These are phyloP conservation scores for Salix caprea DNA, from an alignment of 345 rosid species.

Conservation along the genomic window DNA sequence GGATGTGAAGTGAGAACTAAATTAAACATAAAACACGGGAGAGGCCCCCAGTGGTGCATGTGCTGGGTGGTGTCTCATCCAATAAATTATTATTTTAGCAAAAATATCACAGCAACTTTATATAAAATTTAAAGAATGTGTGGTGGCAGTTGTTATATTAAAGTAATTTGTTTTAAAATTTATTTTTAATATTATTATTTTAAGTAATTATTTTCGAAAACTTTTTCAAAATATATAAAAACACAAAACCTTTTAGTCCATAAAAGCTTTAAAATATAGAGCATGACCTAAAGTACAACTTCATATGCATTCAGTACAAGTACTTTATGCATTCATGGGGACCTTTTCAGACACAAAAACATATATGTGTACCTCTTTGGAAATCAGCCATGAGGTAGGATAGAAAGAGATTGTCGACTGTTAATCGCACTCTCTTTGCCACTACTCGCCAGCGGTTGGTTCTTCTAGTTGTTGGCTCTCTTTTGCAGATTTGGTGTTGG, in stretches of 20 bases:
- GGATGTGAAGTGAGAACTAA: not conserved
- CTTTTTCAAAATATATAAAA: too few species aligned
- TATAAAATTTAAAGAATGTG: not conserved
- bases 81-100: not conserved
- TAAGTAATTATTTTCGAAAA: too few species aligned
- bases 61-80: conserved; percentile 24
- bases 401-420: conserved; percentile 11
- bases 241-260: not conserved
- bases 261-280: not conserved
- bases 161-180: too few species aligned
- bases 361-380: not conserved
- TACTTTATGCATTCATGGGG: not conserved
- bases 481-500: conserved; percentile 35
- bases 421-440: conserved; percentile 23
- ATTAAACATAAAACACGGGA: not conserved
- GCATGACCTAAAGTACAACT: not conserved
- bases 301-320: not conserved
- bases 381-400: not conserved
- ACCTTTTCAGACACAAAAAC: not conserved
- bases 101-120: not conserved
- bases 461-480: conserved; percentile 15
- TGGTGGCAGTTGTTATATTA: too few species aligned
- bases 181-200: too few species aligned
- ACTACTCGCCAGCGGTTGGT: conserved; percentile 28
- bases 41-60: conserved; percentile 14